Evolutionary conservation across 768 basidiomycete species (phyloP).

Genomic region (Mrakia frigida): DNA sequence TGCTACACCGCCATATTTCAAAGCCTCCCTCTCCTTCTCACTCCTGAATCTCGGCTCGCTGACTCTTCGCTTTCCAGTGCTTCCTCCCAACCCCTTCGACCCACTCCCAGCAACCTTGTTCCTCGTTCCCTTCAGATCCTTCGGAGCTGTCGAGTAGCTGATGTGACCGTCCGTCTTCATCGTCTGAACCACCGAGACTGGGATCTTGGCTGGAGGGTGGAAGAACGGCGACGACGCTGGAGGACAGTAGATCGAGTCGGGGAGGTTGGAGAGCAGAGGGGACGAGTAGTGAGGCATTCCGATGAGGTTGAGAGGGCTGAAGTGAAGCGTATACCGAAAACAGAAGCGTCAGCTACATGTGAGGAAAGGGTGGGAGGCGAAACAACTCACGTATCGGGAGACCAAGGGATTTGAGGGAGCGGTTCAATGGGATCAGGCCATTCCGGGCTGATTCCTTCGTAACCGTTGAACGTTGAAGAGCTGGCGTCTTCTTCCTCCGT

Average conservation of each 20-base stretch:
- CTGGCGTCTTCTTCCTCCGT: conserved; percentile 52
- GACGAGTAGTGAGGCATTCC: conserved; percentile 79
- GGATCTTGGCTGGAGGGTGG: conserved; percentile 66
- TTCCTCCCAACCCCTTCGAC: conserved; percentile 45
- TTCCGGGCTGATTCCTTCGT: conserved; percentile 76
- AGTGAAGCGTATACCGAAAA: not conserved
- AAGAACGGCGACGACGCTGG: conserved; percentile 53
- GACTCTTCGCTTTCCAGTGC: conserved; percentile 49
- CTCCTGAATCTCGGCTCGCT: conserved; percentile 64
- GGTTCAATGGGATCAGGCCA: conserved; percentile 72
- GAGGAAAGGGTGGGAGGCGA: not conserved
- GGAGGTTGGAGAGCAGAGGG: conserved; percentile 62
- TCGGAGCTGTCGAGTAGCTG: conserved; percentile 81
- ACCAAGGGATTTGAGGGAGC: conserved; percentile 71
- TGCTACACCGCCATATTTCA: conserved; percentile 32
- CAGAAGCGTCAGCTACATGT: not conserved
- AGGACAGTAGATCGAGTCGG: conserved; percentile 40
- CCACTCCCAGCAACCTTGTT: conserved; percentile 61
- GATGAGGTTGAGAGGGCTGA: conserved; percentile 77
- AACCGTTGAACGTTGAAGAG: conserved; percentile 75
- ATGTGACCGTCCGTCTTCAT: conserved; percentile 86
- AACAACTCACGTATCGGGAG: conserved; percentile 63
- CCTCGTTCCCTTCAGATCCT: conserved; percentile 73
- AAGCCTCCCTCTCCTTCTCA: conserved; percentile 55
- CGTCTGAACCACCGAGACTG: conserved; percentile 64